Conservation (phyloP, 306 rosid species). For the Cotoneaster glaucophyllus region DNA sequence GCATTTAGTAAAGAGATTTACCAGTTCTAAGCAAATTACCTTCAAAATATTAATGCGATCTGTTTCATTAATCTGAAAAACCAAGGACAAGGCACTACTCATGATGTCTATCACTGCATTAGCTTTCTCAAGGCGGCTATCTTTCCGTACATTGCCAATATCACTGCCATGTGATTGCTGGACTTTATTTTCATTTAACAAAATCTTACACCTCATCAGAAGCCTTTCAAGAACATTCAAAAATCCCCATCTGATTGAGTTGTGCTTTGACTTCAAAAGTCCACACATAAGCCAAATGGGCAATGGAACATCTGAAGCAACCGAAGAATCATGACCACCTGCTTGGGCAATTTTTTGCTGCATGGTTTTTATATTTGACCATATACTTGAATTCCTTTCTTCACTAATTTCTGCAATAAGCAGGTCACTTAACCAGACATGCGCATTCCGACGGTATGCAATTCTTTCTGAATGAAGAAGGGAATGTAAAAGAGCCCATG, state of each 20-base stretch:
- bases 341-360: conserved; percentile 64
- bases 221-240: conserved; percentile 89
- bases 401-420: conserved; percentile 86
- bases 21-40: conserved; percentile 47
- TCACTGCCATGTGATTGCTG: conserved; percentile 42
- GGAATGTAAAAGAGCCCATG: conserved; percentile 92
- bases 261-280: conserved; percentile 78
- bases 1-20: conserved; percentile 7
- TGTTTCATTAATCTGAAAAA: conserved; percentile 76
- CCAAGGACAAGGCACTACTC: conserved; percentile 84
- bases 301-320: conserved; percentile 65
- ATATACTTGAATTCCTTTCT: conserved; percentile 56
- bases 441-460: conserved; percentile 78
- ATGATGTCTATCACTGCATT: conserved; percentile 89
- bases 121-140: conserved; percentile 84
- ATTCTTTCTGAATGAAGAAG: conserved; percentile 90
- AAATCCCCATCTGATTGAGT: conserved; percentile 87
- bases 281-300: conserved; percentile 85
- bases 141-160: conserved; percentile 35
- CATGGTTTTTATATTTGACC: conserved; percentile 66
- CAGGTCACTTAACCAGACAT: conserved; percentile 91
- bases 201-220: conserved; percentile 90
- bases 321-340: conserved; percentile 60
- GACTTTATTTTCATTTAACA: conserved; percentile 82
- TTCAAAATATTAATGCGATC: conserved; percentile 88